phyloP scores from a whole-genome alignment of 768 basidiomycete species.

The Glaciozyma antarctica region DNA sequence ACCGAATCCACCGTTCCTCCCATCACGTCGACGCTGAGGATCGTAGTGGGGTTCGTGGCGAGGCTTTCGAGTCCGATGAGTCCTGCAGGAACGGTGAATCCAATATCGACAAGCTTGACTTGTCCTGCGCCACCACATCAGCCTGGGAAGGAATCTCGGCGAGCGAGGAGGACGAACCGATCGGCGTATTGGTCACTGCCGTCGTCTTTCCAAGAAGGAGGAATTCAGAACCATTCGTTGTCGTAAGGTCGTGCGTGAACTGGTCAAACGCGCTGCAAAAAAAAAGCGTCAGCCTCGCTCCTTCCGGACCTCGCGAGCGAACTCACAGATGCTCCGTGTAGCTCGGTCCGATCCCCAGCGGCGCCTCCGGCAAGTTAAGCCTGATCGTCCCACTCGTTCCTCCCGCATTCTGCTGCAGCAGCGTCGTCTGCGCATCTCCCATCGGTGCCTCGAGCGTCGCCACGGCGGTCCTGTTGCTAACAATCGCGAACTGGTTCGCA shows the following conservation, averaged over 20 bases:
- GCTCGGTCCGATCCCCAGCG: constrained; percentile 44
- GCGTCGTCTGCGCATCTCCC: constrained; percentile 52
- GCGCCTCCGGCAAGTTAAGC: constrained; percentile 46
- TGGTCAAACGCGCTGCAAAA: constrained; percentile 16
- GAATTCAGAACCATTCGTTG: constrained; percentile 20
- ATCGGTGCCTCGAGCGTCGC: constrained; percentile 52
- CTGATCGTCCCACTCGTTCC: constrained; percentile 59
- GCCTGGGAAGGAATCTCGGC: not conserved
- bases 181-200: constrained; percentile 23
- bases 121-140: constrained; percentile 40
- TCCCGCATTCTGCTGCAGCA: constrained; percentile 48
- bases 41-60: constrained; percentile 47
- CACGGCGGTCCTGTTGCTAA: constrained; percentile 48
- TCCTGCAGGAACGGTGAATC: constrained; percentile 57
- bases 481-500: constrained; percentile 56
- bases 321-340: constrained; percentile 17
- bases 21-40: constrained; percentile 55
- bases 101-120: constrained; percentile 61
- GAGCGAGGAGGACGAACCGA: constrained; percentile 27
- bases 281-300: too few species aligned
- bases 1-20: constrained; percentile 57
- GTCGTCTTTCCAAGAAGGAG: constrained; percentile 16
- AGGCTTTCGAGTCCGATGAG: constrained; percentile 56
- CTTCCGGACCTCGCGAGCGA: not conserved
- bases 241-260: constrained; percentile 23